Percentiles rank a stretch among this genome's conserved stretches.
These are phyloP conservation scores for Saccharum officinarum DNA, from an alignment of 176 grass and related monocot genomes.

Conservation along the genomic window DNA sequence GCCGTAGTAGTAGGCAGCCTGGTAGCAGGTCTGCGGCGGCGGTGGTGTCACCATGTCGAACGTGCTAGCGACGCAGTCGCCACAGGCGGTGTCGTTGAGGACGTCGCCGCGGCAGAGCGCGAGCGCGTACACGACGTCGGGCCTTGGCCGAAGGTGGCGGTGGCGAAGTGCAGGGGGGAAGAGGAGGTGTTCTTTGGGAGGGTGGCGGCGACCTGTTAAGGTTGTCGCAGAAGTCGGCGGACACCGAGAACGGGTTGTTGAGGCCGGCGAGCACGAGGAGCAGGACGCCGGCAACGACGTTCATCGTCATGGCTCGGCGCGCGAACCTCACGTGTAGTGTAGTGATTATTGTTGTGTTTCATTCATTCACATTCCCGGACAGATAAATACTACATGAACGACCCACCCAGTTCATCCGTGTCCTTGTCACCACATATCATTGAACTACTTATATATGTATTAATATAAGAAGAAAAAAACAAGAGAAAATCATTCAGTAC, in stretches of 20 bases:
- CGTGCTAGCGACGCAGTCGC: not conserved
- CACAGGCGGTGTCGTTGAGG: not conserved
- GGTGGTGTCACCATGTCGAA: not conserved
- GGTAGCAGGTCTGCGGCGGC: not conserved
- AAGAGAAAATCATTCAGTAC: not conserved
- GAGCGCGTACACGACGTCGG: conserved; percentile 25
- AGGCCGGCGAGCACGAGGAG: not conserved
- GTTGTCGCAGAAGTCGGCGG: conserved; percentile 32
- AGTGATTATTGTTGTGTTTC: not conserved
- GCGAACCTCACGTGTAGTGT: not conserved
- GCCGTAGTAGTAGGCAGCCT: not conserved
- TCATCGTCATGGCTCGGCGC: not conserved
- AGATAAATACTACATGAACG: not conserved
- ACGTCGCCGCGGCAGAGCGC: conserved; percentile 46
- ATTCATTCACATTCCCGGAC: not conserved
- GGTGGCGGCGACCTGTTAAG: not conserved
- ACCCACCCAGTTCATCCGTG: not conserved
- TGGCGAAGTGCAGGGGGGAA: conserved; percentile 27
- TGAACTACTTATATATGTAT: not conserved
- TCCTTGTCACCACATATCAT: not conserved
- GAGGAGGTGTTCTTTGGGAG: conserved; percentile 16
- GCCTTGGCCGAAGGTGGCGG: not conserved
- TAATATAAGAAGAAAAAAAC: not conserved
- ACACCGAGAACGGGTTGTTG: not conserved
- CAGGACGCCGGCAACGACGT: not conserved